Evolutionary conservation across 192 early-diverging fungal species (phyloP), one percentile per base, ranked within the genome.

Genomic region (Backusella mclennaniae): DNA sequence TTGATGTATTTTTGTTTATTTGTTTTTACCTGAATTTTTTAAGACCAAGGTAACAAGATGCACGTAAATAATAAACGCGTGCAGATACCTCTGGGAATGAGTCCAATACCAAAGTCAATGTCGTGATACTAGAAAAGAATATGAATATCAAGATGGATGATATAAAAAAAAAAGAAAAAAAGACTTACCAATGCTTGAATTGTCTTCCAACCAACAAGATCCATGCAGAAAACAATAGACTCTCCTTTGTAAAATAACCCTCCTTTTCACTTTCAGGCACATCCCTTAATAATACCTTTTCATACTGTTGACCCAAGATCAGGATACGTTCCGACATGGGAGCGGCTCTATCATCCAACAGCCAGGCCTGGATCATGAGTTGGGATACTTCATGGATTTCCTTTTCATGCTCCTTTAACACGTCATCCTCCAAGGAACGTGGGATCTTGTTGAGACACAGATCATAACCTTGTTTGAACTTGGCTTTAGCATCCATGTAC

Each of bases 221-320:
- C 89, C 86, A 87, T 39, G 80, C 83, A 59, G 80, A 82, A 38
- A 82, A 84, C 44, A 84, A 69, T 23, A 82, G 73, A 56, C 75
- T 77, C 8, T 82, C 77, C 67, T 79, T 82, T n/a, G 82, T 70
- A 56, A 82, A 84, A 56, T 79, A 84, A 9, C 82, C 82, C 59
- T 86, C 83, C 23, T 79, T 67, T 26, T 82, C 29, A 36, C 77
- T 79, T 6, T 78, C 79, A 52, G 84, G 79, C 66, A 80, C 71
- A 41, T 82, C 73, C 52, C 76, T 79, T 66, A 78, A 77, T 69
- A 80, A 52, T 14, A 81, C 75, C 77, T 84, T 84, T 73, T 90
- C 89, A 56, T 88, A 90, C 77, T 90, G 89, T 67, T 90, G 87
- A 21, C 86, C 89, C 46, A 90, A 82, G 71, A 86, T 85, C 59